phyloP scores from a whole-genome alignment of 495 filamentous ascomycete genomes.

The Penicillium pulvis region DNA sequence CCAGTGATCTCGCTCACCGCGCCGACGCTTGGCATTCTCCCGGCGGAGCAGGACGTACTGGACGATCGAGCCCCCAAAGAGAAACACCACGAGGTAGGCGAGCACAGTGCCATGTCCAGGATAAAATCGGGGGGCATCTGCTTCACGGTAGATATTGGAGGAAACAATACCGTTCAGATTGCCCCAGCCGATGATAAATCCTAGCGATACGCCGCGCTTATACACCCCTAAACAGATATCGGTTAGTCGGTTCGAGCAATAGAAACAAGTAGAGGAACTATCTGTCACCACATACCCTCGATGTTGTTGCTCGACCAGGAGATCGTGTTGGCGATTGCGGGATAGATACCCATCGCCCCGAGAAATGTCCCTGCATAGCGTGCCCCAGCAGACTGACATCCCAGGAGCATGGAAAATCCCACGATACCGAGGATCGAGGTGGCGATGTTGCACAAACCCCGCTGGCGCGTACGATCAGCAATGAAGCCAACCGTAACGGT shows the following conservation, averaged over 20 bases:
- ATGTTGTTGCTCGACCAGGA: slow-evolving; percentile 88
- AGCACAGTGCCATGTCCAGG: slow-evolving; percentile 62
- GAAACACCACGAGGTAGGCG: slow-evolving; percentile 60
- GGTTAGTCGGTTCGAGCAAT: neutral
- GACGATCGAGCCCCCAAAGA: slow-evolving; percentile 61
- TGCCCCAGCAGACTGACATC: slow-evolving; percentile 56
- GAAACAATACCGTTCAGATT: slow-evolving; percentile 88
- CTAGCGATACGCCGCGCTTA: slow-evolving; percentile 84
- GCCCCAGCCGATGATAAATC: slow-evolving; percentile 90
- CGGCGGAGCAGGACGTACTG: slow-evolving; percentile 63
- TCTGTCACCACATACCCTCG: slow-evolving; percentile 53
- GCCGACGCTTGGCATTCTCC: slow-evolving; percentile 42
- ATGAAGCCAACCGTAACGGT: slow-evolving; percentile 76
- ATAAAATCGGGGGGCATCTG: slow-evolving; percentile 56
- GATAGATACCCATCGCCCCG: slow-evolving; percentile 88
- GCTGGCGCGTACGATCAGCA: slow-evolving; percentile 75
- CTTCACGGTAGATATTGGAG: slow-evolving; percentile 67
- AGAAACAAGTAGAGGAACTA: neutral
- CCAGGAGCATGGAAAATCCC: slow-evolving; percentile 80
- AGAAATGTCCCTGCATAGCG: slow-evolving; percentile 86
- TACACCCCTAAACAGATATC: slow-evolving; percentile 61
- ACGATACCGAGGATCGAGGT: slow-evolving; percentile 70
- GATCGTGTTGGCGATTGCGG: slow-evolving; percentile 88
- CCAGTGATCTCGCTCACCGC: slow-evolving; percentile 70
- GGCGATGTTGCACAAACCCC: slow-evolving; percentile 81